Evolutionary conservation across 2,329 filamentous ascomycete species (phyloP), one percentile per base, ranked within the genome.

Genomic region (Zarea fungicola): DNA sequence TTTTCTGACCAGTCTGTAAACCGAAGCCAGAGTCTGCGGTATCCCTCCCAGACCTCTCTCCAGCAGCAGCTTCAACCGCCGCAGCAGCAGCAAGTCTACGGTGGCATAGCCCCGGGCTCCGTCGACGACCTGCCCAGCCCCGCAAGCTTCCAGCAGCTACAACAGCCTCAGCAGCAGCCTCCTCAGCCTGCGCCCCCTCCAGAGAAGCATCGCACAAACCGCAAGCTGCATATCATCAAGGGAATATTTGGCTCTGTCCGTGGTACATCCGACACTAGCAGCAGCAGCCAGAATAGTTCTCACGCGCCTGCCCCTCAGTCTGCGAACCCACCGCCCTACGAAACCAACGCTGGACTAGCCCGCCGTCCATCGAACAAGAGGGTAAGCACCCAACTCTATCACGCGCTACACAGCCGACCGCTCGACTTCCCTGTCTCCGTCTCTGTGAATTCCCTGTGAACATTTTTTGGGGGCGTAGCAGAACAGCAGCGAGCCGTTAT

Each of bases 351-450:
- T 41, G 72, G 72, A 43, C 64, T 81, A 41, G 70, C 65, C 55
- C 78, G 78, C 54, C 71, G 77, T 56, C 71, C 75, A 26, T 84
- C 81, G 37, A 82, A 22, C 48, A 51, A 80, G 68, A 72, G 78
- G 59, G 66, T 76, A 62, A 77, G 76, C 72, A 71, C 75, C 53
- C 64, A 37, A 34, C 36, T 21, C 36, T 13, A 25, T 8, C 6
- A 8, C 9, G 28, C 36, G 26, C 36, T 41, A 21, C 22, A 26
- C 34, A 8, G 6, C 16, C 22, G 25, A 23, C 29, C 14, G 11
- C 14, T 29, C 14, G 8, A 8, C 28, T 28, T 18, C 14, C 21
- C 21, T 23, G 5, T 10, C n/a, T 39, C 16, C 18, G 22, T 23
- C 31, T 18, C 18, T 46, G 29, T 39, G 8, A 22, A 31, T 14